phyloP scores from a whole-genome alignment of 73 alveolate genomes.

The Paramecium biaurelia region DNA sequence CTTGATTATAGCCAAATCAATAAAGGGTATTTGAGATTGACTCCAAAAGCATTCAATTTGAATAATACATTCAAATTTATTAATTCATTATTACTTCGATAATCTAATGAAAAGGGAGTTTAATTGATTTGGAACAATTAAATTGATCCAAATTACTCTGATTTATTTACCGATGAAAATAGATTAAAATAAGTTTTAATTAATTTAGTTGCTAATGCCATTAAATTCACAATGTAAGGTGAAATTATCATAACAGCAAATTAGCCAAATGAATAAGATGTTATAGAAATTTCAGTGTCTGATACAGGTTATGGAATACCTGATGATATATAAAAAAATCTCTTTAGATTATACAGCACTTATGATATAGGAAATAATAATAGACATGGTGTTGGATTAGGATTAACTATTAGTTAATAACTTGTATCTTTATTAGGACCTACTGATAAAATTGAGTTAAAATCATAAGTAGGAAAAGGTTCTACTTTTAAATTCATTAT shows the following conservation, averaged over 20 bases:
- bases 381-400: slow-evolving; percentile 61
- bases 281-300: slow-evolving; percentile 17
- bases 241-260: neutral
- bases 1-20: slow-evolving; percentile 42
- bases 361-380: slow-evolving; percentile 42
- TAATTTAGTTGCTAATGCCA: slow-evolving; percentile 59
- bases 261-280: neutral
- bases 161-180: slow-evolving; percentile 30
- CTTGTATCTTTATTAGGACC: slow-evolving; percentile 62
- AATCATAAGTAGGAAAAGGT: slow-evolving; percentile 53
- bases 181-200: slow-evolving; percentile 58
- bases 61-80: neutral
- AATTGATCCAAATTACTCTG: neutral
- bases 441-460: slow-evolving; percentile 40
- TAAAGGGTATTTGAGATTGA: slow-evolving; percentile 27
- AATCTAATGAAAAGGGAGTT: slow-evolving; percentile 9
- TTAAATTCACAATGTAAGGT: slow-evolving; percentile 57
- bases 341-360: slow-evolving; percentile 50
- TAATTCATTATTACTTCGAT: neutral
- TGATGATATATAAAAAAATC: slow-evolving; percentile 3
- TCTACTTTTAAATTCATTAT: slow-evolving; percentile 45
- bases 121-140: neutral
- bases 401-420: slow-evolving; percentile 54
- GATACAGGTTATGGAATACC: slow-evolving; percentile 66
- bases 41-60: neutral